Evolutionary conservation across 345 rosid genomes (phyloP).

Genomic region (Bretschneidera sinensis): DNA sequence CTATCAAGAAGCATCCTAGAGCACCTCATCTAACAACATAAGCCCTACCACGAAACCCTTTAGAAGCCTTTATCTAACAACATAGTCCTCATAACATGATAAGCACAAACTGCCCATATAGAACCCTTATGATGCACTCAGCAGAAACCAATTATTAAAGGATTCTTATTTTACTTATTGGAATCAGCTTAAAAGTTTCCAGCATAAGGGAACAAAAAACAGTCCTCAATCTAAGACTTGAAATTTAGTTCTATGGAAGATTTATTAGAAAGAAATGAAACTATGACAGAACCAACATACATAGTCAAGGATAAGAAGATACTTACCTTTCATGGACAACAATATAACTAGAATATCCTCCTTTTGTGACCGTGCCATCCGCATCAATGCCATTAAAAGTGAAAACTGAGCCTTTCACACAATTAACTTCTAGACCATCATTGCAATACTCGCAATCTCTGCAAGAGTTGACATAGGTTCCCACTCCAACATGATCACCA

Average conservation of each 20-base stretch:
- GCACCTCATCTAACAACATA: not conserved
- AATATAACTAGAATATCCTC: constrained; percentile 77
- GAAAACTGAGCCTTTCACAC: constrained; percentile 45
- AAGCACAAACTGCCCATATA: not conserved
- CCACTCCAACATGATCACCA: constrained; percentile 89
- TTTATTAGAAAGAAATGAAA: no score
- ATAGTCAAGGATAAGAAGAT: no score
- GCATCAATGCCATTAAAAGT: constrained; percentile 69
- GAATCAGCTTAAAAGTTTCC: not conserved
- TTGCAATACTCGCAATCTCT: constrained; percentile 71
- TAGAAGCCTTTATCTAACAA: not conserved
- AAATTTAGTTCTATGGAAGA: not conserved
- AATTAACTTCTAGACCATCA: constrained; percentile 43
- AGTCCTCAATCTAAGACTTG: not conserved
- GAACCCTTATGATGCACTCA: not conserved
- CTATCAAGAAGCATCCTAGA: not conserved
- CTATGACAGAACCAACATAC: not conserved
- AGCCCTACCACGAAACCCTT: not conserved
- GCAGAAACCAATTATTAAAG: not conserved
- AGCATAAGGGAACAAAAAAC: not conserved
- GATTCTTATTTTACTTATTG: no score
- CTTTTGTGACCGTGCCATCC: constrained; percentile 76
- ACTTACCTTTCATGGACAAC: constrained; percentile 68
- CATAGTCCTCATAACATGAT: not conserved
- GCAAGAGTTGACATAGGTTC: constrained; percentile 83